A percentile compares a stretch with the other conserved stretches of the same genome.
phyloP scores from a whole-genome alignment of 169 alveolate species.

The Eimeria sp. region DNA sequence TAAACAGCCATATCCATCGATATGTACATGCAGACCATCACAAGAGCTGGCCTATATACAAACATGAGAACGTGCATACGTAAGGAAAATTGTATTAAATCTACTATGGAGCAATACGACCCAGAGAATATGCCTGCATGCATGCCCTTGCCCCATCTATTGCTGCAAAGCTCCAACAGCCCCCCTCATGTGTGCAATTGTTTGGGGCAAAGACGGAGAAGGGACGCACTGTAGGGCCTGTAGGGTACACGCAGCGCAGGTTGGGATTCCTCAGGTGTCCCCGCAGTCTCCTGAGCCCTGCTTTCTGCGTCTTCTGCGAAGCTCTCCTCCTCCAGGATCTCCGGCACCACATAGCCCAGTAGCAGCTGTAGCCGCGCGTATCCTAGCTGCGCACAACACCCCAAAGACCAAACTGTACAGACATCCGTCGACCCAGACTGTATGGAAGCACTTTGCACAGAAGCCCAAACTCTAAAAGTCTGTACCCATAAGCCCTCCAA shows the following conservation, averaged over 20 bases:
- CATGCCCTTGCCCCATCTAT: neutral
- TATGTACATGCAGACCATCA: too few species aligned
- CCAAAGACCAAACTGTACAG: neutral
- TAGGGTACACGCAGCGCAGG: conserved; percentile 30
- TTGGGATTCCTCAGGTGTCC: neutral
- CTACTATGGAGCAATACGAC: neutral
- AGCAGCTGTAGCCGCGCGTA: conserved; percentile 82
- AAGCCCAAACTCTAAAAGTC: neutral
- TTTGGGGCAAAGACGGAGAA: neutral
- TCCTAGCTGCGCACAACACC: conserved; percentile 57
- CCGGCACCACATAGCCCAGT: conserved; percentile 80
- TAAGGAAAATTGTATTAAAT: too few species aligned
- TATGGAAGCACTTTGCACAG: neutral
- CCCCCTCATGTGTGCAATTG: neutral
- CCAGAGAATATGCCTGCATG: neutral
- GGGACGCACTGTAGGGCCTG: conserved; percentile 36
- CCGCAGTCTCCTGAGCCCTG: conserved; percentile 4
- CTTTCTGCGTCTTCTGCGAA: neutral
- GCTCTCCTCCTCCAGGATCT: conserved; percentile 36
- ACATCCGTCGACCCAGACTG: neutral
- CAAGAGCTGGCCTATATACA: neutral
- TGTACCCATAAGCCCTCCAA: neutral
- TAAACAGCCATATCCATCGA: too few species aligned
- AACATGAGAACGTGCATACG: too few species aligned
- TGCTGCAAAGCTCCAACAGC: neutral